Evolutionary conservation across 1,284 basidiomycete genomes (phyloP), one percentile per base, ranked within the genome.

Genomic region (Austroboletus rostrupii): DNA sequence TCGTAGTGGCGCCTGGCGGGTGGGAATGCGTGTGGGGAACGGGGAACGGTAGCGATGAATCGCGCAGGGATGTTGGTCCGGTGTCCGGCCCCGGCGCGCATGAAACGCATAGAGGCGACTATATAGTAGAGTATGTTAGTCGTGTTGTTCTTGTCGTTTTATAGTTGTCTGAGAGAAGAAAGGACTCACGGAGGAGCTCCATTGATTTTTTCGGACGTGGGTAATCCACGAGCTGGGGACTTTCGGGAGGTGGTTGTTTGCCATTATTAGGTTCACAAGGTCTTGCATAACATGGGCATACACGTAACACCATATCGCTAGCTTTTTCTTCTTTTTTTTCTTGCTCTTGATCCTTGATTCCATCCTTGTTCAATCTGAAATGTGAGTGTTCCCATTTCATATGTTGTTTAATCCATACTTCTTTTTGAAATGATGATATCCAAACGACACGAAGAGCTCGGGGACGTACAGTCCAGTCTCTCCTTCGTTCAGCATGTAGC

Each of bases 401-500:
- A n/a, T 14, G 5, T 14, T 3, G 13, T 40, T 33, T 9, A 7
- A 29, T 3, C 6, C 13, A 7, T 5, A 14, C 8, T 40, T 14
- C 17, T 23, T 16, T 6, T n/a, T 47, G 46, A 39, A 23, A 57
- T 68, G 63, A 65, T 67, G 66, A 67, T 66, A 68, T 23, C 43
- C 47, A 43, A 58, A 54, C 47, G 47, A 59, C 62, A 66, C 55
- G 13, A 48, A 53, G 64, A 66, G 65, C 54, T 55, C 40, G 56
- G 64, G 64, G 64, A 69, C 57, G 47, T 53, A 41, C 43, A 23
- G 54, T 66, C 64, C 64, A 66, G 66, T 59, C 67, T 57, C 64
- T 57, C 50, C 62, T 53, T 66, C 64, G 58, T 63, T 56, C 62
- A 67, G 64, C 62, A 64, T 63, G 52, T 43, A 53, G 45, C 10